These are phyloP conservation scores for Rhododendron kiyosumense DNA, from an alignment of 148 eudicot species.

Conservation along the genomic window DNA sequence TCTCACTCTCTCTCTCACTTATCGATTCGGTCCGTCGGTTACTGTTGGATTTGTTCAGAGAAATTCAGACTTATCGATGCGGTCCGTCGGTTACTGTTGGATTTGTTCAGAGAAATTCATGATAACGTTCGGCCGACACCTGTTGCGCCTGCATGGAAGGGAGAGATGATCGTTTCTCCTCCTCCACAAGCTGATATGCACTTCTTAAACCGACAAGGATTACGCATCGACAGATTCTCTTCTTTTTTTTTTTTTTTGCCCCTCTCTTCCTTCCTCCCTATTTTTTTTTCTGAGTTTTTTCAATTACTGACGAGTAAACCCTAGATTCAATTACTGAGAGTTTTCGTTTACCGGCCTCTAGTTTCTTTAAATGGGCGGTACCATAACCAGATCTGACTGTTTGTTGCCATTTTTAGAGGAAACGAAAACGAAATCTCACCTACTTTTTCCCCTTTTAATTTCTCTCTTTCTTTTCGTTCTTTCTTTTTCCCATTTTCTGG, in stretches of 20 bases:
- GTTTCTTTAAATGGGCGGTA: neutral
- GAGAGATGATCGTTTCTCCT: neutral
- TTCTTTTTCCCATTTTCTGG: neutral
- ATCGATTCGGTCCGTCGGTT: neutral
- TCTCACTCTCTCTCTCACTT: slow-evolving; percentile 4
- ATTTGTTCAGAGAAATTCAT: slow-evolving; percentile 14
- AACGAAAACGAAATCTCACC: neutral
- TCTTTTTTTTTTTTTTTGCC: neutral
- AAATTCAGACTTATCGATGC: no score
- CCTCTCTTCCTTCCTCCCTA: no score
- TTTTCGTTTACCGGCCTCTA: neutral
- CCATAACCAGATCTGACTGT: slow-evolving; percentile 20
- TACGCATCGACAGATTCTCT: no score
- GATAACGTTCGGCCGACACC: neutral
- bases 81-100: slow-evolving; percentile 21
- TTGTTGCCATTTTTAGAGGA: neutral
- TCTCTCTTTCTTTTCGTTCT: neutral
- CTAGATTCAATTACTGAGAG: neutral
- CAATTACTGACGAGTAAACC: slow-evolving; percentile 10
- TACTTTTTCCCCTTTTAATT: neutral
- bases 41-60: slow-evolving; percentile 27
- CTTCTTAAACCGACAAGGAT: neutral
- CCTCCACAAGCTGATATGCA: no score
- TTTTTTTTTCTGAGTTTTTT: neutral
- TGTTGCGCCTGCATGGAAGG: slow-evolving; percentile 15